Conservation (phyloP, 2,329 filamentous ascomycete species). For the Pseudofabraea citricarpa region DNA sequence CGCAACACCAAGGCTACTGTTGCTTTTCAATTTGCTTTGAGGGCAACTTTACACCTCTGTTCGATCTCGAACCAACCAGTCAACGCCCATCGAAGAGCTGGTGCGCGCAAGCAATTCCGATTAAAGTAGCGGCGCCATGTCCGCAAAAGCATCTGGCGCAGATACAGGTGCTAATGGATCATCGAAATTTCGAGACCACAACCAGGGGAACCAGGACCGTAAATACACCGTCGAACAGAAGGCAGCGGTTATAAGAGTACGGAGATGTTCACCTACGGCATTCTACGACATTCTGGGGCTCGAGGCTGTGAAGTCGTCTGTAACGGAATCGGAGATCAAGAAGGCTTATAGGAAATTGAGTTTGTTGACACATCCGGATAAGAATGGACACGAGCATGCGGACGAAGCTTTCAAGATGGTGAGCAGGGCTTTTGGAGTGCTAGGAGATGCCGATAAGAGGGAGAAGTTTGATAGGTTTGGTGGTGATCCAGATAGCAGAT, state of each 20-base stretch:
- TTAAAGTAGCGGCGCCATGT: conserved; percentile 25
- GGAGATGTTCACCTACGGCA: conserved; percentile 75
- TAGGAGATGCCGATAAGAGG: conserved; percentile 92
- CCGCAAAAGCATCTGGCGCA: conserved; percentile 36
- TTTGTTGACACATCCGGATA: conserved; percentile 94
- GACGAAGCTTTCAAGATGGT: conserved; percentile 99
- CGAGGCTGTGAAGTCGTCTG: conserved; percentile 56
- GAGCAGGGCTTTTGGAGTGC: conserved; percentile 83
- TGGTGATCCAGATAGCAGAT: conserved; percentile 86
- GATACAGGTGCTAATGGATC: conserved; percentile 29
- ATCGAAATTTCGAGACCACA: conserved; percentile 41
- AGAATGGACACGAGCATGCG: conserved; percentile 92
- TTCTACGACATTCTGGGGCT: conserved; percentile 94
- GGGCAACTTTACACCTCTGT: too few relatives aligned
- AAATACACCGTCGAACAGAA: conserved; percentile 88
- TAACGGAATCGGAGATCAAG: conserved; percentile 83
- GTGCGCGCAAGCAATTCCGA: too few relatives aligned
- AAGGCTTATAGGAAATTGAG: conserved; percentile 96
- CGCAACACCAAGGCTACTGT: not conserved
- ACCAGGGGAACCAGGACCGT: conserved; percentile 55
- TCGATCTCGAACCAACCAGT: too few relatives aligned
- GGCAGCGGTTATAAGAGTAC: conserved; percentile 83
- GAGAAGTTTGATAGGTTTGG: conserved; percentile 84
- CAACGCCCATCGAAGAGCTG: too few relatives aligned
- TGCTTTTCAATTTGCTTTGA: too few relatives aligned